phyloP scores from a whole-genome alignment of 1,139 yeast species.

The Pichia sorboxylosa region DNA sequence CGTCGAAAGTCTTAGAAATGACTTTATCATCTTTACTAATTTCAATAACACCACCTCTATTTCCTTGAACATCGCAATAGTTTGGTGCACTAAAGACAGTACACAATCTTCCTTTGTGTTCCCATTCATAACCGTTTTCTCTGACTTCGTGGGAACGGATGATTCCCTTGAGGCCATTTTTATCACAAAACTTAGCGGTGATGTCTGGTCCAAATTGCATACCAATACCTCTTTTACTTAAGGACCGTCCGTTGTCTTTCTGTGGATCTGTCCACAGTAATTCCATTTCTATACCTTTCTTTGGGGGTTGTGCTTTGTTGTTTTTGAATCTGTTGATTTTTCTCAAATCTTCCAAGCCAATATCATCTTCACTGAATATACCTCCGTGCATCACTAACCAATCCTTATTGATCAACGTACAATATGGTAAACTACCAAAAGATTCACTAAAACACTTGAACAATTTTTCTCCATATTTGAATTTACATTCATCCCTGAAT shows the following conservation, averaged over 20 bases:
- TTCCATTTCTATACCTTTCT: slow-evolving; percentile 91
- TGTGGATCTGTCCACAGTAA: slow-evolving; percentile 98
- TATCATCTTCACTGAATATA: slow-evolving; percentile 64
- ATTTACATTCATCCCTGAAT: slow-evolving; percentile 90
- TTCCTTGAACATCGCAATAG: slow-evolving; percentile 88
- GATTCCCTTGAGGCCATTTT: slow-evolving; percentile 63
- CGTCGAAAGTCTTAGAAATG: slow-evolving; percentile 52
- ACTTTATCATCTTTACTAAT: slow-evolving; percentile 26
- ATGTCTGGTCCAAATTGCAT: slow-evolving; percentile 95
- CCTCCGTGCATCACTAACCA: slow-evolving; percentile 96
- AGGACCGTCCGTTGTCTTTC: slow-evolving; percentile 60
- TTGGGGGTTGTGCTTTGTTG: slow-evolving; percentile 54
- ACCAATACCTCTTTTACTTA: slow-evolving; percentile 91
- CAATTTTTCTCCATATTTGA: slow-evolving; percentile 73
- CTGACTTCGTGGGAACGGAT: slow-evolving; percentile 94
- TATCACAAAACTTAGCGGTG: slow-evolving; percentile 64
- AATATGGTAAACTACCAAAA: slow-evolving; percentile 78
- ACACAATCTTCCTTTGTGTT: slow-evolving; percentile 74
- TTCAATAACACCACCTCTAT: slow-evolving; percentile 79
- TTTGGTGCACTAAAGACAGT: slow-evolving; percentile 97
- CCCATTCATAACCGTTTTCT: slow-evolving; percentile 79
- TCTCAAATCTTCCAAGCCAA: slow-evolving; percentile 64
- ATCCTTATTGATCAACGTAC: slow-evolving; percentile 63
- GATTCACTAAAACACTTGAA: slow-evolving; percentile 80
- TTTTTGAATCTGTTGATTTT: slow-evolving; percentile 51